Base-by-base conservation (phyloP, 1,139 yeast genomes). In the Hemisphaericaspora lyxosophila region DNA sequence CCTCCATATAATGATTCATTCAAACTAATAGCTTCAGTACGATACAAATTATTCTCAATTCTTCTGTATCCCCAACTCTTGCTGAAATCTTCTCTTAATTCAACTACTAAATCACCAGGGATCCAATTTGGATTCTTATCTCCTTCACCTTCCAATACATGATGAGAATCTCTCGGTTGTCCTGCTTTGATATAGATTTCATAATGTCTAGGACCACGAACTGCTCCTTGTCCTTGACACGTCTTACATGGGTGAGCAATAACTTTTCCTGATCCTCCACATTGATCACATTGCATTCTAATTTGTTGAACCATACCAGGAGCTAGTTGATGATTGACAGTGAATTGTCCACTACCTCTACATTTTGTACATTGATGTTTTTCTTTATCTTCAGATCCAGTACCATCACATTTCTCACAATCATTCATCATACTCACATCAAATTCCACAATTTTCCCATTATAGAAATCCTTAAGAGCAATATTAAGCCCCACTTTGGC, bases 251-350 rank as follows among this genome's bases (percentile, higher is more conserved):
- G 73, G 47, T 81, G 67, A 35, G 74, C 67, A 34, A 88, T 82
- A 9, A 71, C 64, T 40, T 77, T 68, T 8, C 98, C 98, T 37
- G 70, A 67, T 26, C 98, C 98, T 13, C 70, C 65, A 69, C 98
- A 92, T 39, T 65, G 67, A 42, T 85, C 89, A 71, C 98, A 92
- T 11, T 73, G 73, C 36, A 81, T 75, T 55, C 86, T 90, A 50
- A 89, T 73, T 46, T 85, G 87, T 60, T 90, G 97, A 44, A 86
- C 68, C 88, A 92, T 86, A 6, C 92, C 92, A 7, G 95, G 95
- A 0, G 88, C 97, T 47, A 92, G 62, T 59, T 89, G 95, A 46
- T 85, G 73, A 39, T 80, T 74, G 40, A 83, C 75, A n/a, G 81
- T 59, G 26, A 78, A 63, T 26, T 82, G 67, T 22, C 98, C 98